Evolutionary conservation across 805 yeast species (phyloP).

Genomic region (Dipodascus albidus): DNA sequence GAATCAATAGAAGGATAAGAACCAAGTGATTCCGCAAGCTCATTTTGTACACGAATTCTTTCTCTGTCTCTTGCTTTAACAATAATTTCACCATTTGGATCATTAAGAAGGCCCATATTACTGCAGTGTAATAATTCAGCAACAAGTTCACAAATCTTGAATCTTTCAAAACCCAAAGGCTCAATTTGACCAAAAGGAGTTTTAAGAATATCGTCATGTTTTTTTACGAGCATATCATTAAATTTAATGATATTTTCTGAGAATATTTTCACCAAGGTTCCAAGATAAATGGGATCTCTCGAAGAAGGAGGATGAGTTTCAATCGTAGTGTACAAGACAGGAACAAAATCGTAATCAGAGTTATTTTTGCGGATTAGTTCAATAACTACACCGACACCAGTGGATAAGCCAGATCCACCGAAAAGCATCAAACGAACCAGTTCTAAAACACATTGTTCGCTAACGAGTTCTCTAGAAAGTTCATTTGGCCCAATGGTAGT

Average conservation of each 20-base stretch:
- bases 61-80: constrained; percentile 58
- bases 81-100: constrained; percentile 56
- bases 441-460: constrained; percentile 52
- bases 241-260: constrained; percentile 64
- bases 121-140: constrained; percentile 95
- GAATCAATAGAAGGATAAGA: constrained; percentile 19
- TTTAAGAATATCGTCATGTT: constrained; percentile 28
- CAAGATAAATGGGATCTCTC: constrained; percentile 87
- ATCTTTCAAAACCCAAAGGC: constrained; percentile 83
- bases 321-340: constrained; percentile 68
- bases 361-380: constrained; percentile 92
- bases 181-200: constrained; percentile 59
- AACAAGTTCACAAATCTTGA: constrained; percentile 80
- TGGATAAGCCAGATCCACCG: constrained; percentile 75
- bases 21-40: constrained; percentile 17
- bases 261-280: constrained; percentile 70
- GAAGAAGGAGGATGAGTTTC: constrained; percentile 89
- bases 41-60: constrained; percentile 38
- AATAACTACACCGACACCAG: constrained; percentile 89
- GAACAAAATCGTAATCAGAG: constrained; percentile 86
- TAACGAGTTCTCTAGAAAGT: constrained; percentile 79
- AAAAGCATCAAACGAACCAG: constrained; percentile 67
- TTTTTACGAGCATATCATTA: constrained; percentile 42
- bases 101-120: constrained; percentile 88
- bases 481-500: constrained; percentile 95